These are phyloP conservation scores for Cardiospermum halicacabum DNA, from an alignment of 345 rosid genomes.

Conservation along the genomic window DNA sequence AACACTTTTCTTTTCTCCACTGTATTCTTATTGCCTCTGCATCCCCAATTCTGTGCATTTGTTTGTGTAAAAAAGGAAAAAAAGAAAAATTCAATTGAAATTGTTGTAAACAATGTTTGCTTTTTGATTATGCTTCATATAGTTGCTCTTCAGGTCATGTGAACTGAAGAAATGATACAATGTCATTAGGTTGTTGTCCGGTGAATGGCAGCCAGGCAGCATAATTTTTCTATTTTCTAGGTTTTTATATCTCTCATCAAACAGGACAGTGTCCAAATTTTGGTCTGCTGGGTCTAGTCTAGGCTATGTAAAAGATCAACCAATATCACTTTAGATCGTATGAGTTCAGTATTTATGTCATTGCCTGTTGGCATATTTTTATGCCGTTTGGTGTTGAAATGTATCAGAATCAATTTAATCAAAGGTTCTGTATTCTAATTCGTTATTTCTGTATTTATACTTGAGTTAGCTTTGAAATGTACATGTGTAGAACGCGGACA, in stretches of 20 bases:
- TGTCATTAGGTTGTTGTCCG: neutral
- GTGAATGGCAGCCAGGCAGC: neutral
- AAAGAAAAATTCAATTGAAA: neutral
- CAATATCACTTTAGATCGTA: neutral
- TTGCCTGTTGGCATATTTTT: neutral
- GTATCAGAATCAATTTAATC: neutral
- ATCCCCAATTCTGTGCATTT: conserved; percentile 19
- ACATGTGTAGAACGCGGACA: neutral
- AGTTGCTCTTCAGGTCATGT: neutral
- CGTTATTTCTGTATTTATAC: neutral
- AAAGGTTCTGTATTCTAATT: neutral
- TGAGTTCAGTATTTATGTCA: neutral
- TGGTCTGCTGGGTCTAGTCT: neutral
- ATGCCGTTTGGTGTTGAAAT: neutral
- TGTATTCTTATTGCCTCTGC: conserved; percentile 20
- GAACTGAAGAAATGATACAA: neutral
- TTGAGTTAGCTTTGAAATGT: neutral
- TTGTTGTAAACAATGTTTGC: conserved; percentile 29
- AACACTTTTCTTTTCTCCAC: neutral
- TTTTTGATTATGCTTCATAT: neutral
- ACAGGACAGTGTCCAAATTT: neutral
- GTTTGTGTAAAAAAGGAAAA: conserved; percentile 15
- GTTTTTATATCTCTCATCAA: neutral
- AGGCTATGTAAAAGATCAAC: neutral
- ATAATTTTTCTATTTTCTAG: neutral